Evolutionary conservation across 78 protist genomes (phyloP).

Genomic region (Chrysochromulina parva): DNA sequence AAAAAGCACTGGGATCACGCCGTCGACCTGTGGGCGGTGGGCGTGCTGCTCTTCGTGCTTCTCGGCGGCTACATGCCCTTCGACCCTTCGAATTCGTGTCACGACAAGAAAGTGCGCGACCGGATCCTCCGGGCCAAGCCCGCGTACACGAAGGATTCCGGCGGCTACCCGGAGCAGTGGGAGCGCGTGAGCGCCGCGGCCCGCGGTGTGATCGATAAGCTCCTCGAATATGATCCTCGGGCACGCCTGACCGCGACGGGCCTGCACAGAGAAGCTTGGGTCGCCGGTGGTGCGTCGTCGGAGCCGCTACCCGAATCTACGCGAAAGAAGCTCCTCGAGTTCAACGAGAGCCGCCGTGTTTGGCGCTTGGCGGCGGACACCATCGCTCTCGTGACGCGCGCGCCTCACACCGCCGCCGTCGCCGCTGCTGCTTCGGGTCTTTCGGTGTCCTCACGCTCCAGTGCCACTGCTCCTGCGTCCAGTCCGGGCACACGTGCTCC

Average conservation of each 20-base stretch:
- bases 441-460: neutral
- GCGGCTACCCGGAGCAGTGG: neutral
- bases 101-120: neutral
- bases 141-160: too few relatives aligned
- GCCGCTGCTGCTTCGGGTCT: neutral
- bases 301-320: neutral
- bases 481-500: neutral
- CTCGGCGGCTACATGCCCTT: constrained; percentile 15
- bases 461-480: neutral
- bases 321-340: neutral
- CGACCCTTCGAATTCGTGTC: neutral
- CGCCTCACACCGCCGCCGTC: constrained; percentile 1
- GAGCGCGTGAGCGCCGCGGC: neutral
- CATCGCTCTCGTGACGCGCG: neutral
- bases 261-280: constrained; percentile 20
- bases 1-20: neutral
- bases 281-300: neutral
- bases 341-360: neutral
- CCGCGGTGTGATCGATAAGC: neutral
- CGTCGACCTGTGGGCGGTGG: constrained; percentile 51
- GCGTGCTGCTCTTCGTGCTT: neutral
- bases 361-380: neutral
- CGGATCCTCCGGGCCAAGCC: neutral
- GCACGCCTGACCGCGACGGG: neutral
- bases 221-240: neutral